Percentiles rank a stretch among this genome's conserved stretches.
Evolutionary conservation across 2,329 filamentous ascomycete species (phyloP).

Genomic region (Cyphellophora attinorum): DNA sequence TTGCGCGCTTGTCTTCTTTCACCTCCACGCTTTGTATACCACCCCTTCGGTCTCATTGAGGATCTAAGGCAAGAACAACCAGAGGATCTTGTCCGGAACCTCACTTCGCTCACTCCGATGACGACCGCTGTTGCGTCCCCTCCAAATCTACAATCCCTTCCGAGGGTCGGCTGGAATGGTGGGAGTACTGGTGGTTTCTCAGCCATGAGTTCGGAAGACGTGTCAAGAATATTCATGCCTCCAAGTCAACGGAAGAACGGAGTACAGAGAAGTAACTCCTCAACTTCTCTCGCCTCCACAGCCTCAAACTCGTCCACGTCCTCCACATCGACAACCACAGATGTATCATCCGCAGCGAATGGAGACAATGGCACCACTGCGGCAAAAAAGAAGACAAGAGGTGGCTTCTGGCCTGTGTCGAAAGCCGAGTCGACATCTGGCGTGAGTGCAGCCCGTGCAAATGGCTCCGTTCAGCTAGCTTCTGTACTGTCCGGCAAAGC

Average conservation of each 20-base stretch:
- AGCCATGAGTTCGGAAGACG: conserved; percentile 75
- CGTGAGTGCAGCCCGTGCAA: conserved; percentile 51
- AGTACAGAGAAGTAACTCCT: conserved; percentile 82
- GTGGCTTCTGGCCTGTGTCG: conserved; percentile 53
- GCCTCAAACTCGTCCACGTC: conserved; percentile 29
- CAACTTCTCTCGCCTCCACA: conserved; percentile 68
- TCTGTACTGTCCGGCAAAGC: conserved; percentile 13
- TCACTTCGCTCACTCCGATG: conserved; percentile 16
- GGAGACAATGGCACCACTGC: conserved; percentile 29
- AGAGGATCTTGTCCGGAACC: too few relatives aligned
- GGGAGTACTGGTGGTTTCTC: conserved; percentile 51
- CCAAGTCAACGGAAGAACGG: conserved; percentile 67
- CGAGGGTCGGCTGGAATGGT: conserved; percentile 53
- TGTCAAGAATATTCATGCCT: conserved; percentile 78
- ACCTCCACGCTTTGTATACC: too few relatives aligned
- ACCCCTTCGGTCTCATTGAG: too few relatives aligned
- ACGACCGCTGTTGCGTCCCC: conserved; percentile 62
- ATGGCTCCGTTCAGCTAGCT: conserved; percentile 42
- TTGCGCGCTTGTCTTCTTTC: conserved; percentile 10
- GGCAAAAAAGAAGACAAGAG: conserved; percentile 36
- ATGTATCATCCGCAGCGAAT: conserved; percentile 25
- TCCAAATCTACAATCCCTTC: conserved; percentile 52
- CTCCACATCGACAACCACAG: conserved; percentile 18
- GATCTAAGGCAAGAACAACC: too few relatives aligned
- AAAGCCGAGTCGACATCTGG: conserved; percentile 58